Conservation (phyloP, 2,329 filamentous ascomycete species). For the Aspergillus brunneoviolaceus region DNA sequence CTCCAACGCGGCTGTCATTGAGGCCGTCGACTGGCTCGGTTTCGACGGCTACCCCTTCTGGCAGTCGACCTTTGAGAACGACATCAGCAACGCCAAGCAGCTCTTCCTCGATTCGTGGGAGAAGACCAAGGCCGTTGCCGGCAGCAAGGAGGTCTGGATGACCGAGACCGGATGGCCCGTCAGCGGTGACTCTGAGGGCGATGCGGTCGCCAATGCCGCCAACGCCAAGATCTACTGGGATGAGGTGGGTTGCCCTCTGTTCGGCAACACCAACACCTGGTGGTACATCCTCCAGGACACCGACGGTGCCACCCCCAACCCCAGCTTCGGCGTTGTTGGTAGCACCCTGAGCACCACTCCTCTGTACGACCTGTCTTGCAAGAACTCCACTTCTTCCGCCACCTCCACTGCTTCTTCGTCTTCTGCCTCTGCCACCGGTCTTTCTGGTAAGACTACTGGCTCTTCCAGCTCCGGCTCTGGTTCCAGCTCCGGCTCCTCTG, state of each 20-base stretch:
- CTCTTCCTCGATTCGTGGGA: conserved; percentile 69
- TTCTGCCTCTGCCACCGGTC: conserved; percentile 1
- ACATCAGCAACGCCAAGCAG: conserved; percentile 60
- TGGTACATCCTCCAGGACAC: conserved; percentile 46
- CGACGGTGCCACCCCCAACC: conserved; percentile 28
- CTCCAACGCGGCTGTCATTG: conserved; percentile 69
- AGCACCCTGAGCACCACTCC: conserved; percentile 36
- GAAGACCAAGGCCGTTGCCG: conserved; percentile 58
- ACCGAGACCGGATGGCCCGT: conserved; percentile 89
- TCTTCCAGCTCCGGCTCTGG: conserved; percentile 1
- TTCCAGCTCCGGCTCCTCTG: conserved; percentile 17
- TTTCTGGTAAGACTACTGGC: neutral
- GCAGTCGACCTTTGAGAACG: conserved; percentile 67
- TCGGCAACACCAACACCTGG: conserved; percentile 43
- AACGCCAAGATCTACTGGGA: conserved; percentile 83
- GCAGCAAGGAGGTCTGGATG: conserved; percentile 75
- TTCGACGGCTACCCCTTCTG: conserved; percentile 85
- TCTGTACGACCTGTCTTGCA: conserved; percentile 40
- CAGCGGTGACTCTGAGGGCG: conserved; percentile 61
- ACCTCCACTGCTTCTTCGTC: conserved; percentile 21
- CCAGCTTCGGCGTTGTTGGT: conserved; percentile 42
- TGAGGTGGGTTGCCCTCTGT: conserved; percentile 67
- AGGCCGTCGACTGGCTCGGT: conserved; percentile 74
- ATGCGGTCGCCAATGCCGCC: conserved; percentile 60
- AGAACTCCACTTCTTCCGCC: conserved; percentile 24